Evolutionary conservation across 129 eudicot species (phyloP).

Genomic region (Cynara cardunculus): DNA sequence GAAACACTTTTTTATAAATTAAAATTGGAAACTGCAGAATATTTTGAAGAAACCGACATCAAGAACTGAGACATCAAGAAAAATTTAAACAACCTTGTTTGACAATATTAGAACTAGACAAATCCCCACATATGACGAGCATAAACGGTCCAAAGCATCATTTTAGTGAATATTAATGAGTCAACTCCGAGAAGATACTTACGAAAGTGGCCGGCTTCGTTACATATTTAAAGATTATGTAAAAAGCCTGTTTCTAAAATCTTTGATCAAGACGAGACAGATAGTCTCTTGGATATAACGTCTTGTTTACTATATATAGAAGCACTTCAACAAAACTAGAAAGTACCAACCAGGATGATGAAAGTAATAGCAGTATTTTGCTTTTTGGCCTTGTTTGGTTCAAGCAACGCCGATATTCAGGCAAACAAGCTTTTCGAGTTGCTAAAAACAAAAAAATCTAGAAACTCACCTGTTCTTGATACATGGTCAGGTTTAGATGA

Average conservation of each 20-base stretch:
- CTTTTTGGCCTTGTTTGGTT: background rate
- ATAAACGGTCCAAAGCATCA: background rate
- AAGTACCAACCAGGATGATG: background rate
- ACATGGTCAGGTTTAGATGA: background rate
- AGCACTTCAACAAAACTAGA: background rate
- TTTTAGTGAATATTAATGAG: background rate
- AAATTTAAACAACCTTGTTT: background rate
- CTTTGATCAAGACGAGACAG: background rate
- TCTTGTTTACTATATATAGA: background rate
- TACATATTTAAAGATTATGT: background rate
- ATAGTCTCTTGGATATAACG: background rate
- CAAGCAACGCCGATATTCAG: conserved; percentile 4
- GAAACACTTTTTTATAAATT: background rate
- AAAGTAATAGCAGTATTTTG: background rate
- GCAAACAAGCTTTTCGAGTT: background rate
- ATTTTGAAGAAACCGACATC: background rate
- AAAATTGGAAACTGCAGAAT: background rate
- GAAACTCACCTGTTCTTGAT: background rate
- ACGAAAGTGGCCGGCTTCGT: background rate
- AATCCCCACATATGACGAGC: background rate
- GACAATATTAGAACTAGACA: background rate
- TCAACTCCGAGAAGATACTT: background rate
- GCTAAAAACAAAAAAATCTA: background rate
- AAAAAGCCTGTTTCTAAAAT: background rate
- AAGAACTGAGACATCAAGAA: background rate